These are phyloP conservation scores for Pyrenopolyporus hunteri DNA, from an alignment of 495 filamentous ascomycete species.

Conservation along the genomic window DNA sequence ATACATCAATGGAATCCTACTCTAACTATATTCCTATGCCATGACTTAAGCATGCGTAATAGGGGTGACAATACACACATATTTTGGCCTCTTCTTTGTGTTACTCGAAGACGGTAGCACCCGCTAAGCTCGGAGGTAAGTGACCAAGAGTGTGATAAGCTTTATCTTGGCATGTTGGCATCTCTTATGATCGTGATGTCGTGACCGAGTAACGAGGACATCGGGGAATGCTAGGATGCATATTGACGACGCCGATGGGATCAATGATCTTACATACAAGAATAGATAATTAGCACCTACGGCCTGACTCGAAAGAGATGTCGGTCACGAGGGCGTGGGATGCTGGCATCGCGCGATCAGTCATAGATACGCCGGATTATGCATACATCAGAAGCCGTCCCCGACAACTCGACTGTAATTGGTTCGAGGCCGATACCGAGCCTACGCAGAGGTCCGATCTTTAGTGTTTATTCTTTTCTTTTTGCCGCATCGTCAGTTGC, in stretches of 20 bases:
- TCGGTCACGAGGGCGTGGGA: conserved; percentile 15
- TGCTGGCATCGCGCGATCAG: neutral
- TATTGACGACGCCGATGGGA: neutral
- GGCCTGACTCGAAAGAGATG: conserved; percentile 3
- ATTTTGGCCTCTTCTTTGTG: neutral
- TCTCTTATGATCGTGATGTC: neutral
- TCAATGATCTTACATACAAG: no score
- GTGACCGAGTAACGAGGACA: neutral
- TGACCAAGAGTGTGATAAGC: neutral
- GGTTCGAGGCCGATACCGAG: neutral
- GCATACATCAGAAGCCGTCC: no score
- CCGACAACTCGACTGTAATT: neutral
- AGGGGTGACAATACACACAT: neutral
- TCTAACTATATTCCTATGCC: neutral
- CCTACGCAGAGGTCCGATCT: neutral
- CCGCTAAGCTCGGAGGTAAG: neutral
- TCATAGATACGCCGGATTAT: no score
- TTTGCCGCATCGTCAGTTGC: neutral
- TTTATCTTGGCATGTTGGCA: neutral
- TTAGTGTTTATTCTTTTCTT: neutral
- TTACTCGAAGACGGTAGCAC: neutral
- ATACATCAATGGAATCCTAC: neutral
- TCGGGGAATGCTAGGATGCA: neutral
- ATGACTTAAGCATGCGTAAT: neutral
- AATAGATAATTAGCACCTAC: no score